phyloP scores from a whole-genome alignment of 306 rosid genomes.

The Begonia fuchsioides region DNA sequence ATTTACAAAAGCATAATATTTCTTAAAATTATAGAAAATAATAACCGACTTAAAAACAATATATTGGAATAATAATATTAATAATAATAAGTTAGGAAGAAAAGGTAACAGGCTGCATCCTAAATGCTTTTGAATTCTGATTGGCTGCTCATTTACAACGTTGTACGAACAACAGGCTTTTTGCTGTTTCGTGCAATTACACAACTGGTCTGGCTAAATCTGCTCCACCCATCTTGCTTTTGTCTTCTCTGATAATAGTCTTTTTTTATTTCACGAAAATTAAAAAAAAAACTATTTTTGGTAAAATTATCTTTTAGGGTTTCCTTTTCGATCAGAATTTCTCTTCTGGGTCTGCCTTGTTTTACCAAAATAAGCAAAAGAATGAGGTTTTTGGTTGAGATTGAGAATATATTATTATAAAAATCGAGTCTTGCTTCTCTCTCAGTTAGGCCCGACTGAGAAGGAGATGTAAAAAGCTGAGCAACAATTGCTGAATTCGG shows the following conservation, averaged over 20 bases:
- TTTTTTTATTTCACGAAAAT: not conserved
- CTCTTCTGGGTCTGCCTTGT: not conserved
- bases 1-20: too few relatives aligned
- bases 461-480: not conserved
- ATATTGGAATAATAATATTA: not conserved
- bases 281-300: not conserved
- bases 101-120: not conserved
- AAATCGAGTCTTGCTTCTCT: not conserved
- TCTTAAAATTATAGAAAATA: too few relatives aligned
- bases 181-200: constrained; percentile 12
- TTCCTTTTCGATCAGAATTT: not conserved
- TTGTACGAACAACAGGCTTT: constrained; percentile 27
- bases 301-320: too few relatives aligned
- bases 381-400: not conserved
- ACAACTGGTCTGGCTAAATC: not conserved
- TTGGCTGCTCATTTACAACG: constrained; percentile 18
- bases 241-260: not conserved
- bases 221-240: not conserved
- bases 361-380: constrained; percentile 1
- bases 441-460: not conserved
- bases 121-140: constrained; percentile 19
- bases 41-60: too few relatives aligned
- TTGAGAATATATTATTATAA: not conserved
- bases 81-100: not conserved
- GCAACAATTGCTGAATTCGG: not conserved